These are phyloP conservation scores for Euclidium syriacum DNA, from an alignment of 345 rosid species.

Conservation along the genomic window DNA sequence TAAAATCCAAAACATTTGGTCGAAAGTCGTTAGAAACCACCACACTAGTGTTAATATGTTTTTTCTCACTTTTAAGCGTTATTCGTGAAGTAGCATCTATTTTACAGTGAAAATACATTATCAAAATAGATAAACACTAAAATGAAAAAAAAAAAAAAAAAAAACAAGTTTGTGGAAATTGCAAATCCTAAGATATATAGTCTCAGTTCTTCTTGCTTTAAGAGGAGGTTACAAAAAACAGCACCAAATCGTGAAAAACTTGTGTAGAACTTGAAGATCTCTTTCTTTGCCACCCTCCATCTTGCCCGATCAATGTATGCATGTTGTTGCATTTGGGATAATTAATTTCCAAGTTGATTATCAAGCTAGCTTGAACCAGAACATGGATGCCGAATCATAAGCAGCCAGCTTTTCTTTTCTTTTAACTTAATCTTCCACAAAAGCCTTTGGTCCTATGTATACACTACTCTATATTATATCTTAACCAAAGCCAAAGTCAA, in stretches of 20 bases:
- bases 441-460: background rate
- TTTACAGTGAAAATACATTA: too few relatives aligned
- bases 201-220: background rate
- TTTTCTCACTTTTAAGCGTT: too few relatives aligned
- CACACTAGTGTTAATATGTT: too few relatives aligned
- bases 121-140: too few relatives aligned
- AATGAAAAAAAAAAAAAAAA: too few relatives aligned
- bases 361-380: slow-evolving; percentile 1
- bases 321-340: background rate
- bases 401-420: slow-evolving; percentile 1
- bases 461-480: background rate
- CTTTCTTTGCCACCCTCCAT: background rate
- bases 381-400: too few relatives aligned
- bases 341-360: background rate
- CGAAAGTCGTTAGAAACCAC: too few relatives aligned
- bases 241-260: background rate
- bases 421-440: slow-evolving; percentile 4
- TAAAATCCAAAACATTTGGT: too few relatives aligned
- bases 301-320: background rate
- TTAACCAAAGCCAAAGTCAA: background rate
- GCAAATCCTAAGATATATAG: too few relatives aligned
- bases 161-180: too few relatives aligned
- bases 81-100: too few relatives aligned
- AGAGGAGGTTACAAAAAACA: background rate
- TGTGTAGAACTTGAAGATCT: background rate